Evolutionary conservation across 768 basidiomycete genomes (phyloP), one percentile per base, ranked within the genome.

Genomic region (Agaricus blazei): DNA sequence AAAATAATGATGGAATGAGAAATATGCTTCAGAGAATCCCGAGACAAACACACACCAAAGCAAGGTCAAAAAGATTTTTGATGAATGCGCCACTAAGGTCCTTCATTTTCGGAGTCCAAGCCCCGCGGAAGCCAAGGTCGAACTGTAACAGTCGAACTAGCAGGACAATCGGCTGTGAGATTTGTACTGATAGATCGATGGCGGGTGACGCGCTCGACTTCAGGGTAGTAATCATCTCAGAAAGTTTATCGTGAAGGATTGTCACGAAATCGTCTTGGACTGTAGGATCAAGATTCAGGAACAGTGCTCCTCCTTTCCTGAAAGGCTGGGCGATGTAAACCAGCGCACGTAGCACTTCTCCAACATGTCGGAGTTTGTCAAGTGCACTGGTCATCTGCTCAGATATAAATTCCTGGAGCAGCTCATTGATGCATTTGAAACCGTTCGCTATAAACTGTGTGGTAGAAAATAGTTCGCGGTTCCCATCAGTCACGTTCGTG

Each of bases 381-480:
- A 61, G 59, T 14, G 76, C 63, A 40, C 66, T 67, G 40, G 65
- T 59, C 50, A 68, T 63, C 24, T 65, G 49, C 31, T 58, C 52
- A 28, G 59, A 26, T 58, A 69, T 59, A 37, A 69, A 50, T 55
- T 76, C 64, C 45, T 67, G 54, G 59, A 87, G 67, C 15, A 84
- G 75, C 37, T 83, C 80, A 4, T 78, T 75, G 15, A 90, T 81
- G 59, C 82, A 82, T 52, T 77, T 77, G 41, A 91, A 71, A 0
- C 90, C 89, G 36, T 83, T 88, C 58, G 88, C 87, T 56, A 90
- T 77, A 62, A 92, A 87, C 88, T 91, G 49, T 23, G 28, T n/a
- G 27, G 12, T 40, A 38, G 29, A 24, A 57, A 50, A 43, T 40
- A 31, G 15, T 19, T 29, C 52, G 51, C 15, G 11, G 29, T 23